A percentile compares a stretch with the other conserved stretches of the same genome.
phyloP scores from a whole-genome alignment of 1,284 basidiomycete species.

The Golubevia pallescens region DNA sequence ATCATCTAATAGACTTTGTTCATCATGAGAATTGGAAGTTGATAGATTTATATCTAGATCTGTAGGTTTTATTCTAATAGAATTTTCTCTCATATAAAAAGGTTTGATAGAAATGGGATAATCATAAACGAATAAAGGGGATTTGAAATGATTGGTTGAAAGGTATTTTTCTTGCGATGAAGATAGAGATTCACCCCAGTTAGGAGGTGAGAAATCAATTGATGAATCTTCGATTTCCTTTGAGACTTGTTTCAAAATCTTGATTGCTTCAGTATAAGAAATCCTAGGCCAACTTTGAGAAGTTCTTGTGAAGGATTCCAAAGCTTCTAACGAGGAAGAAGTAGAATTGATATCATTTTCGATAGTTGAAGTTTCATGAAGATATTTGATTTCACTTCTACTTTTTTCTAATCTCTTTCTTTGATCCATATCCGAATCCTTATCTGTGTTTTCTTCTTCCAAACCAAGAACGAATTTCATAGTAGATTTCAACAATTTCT shows the following conservation, averaged over 20 bases:
- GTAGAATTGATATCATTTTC: too few species aligned
- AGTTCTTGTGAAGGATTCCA: not conserved
- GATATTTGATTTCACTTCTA: too few species aligned
- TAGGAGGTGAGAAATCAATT: conserved; percentile 65
- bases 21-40: not conserved
- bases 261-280: conserved; percentile 79
- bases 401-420: too few species aligned
- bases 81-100: conserved; percentile 86
- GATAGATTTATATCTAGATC: not conserved
- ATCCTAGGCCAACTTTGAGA: conserved; percentile 68
- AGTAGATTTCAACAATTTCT: not conserved
- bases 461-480: not conserved
- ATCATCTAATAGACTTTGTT: conserved; percentile 21
- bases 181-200: conserved; percentile 76
- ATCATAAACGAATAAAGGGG: conserved; percentile 88
- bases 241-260: conserved; percentile 16
- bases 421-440: conserved; percentile 2
- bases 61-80: too few species aligned
- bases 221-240: conserved; percentile 9
- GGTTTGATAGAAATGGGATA: conserved; percentile 85
- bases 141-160: conserved; percentile 71
- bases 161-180: conserved; percentile 94
- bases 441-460: too few species aligned
- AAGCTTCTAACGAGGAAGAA: too few species aligned
- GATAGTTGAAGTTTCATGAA: too few species aligned